Base-by-base conservation (phyloP, 2,329 filamentous ascomycete genomes). In the Shiraia sp. region DNA sequence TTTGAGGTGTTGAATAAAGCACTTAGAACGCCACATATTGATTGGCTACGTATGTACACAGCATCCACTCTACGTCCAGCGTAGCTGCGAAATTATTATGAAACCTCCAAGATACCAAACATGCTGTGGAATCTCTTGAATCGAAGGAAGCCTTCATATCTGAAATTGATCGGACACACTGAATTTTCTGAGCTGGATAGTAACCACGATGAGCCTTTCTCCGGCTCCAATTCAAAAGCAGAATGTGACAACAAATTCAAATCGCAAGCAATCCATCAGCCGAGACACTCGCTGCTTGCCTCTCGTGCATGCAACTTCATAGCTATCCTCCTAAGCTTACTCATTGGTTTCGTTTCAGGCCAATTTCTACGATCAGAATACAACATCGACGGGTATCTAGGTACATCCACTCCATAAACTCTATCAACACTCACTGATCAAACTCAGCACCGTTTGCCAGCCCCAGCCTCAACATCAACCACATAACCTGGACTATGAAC, bases 401-500 rank as follows among this genome's bases (percentile, higher is more conserved):
- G 45, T 49, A 32, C 19, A 41, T 36, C 25, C 1, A 2, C 12
- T 8, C 12, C 17, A 6, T 23, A 13, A 26, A 17, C 7, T 16
- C 14, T 13, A 12, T 8, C 15, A 12, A 19, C 4, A 8, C 12
- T 15, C 27, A 9, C 37, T 40, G 10, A n/a, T 13, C 10, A 12
- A 2, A 6, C 7, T 19, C 10, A 49, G 45, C 33, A 10, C 45
- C 24, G 5, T 49, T 27, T 17, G 37, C 26, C 13, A 25, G 31
- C 29, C 23, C 41, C 9, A 16, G 30, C 10, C 46, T 14, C 23
- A 43, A 35, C 24, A 31, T 46, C 19, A 17, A 26, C 10, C 28
- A 45, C 17, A 32, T 47, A 19, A 30, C 36, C 9, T 49, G 38
- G 38, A 24, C 30, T 2, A n/a, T 27, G 6, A 49, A 49, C 17